Base-by-base conservation (phyloP, 352 stramenopile species). In the Pythium vanterpoolii region DNA sequence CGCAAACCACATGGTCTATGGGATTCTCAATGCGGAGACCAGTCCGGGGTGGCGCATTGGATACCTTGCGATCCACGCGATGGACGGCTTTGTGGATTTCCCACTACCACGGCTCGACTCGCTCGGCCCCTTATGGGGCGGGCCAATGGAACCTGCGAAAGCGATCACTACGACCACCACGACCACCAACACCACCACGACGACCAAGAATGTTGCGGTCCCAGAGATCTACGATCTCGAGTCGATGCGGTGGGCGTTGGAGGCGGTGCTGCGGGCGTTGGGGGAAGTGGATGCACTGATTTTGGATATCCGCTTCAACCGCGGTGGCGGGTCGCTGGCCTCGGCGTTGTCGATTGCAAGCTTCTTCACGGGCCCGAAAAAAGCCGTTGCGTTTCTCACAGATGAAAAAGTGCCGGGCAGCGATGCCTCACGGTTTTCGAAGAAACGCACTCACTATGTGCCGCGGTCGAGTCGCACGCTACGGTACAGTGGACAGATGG, bases 191-290 rank as follows among this genome's bases (percentile, higher is more conserved):
- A 27, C 34, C 5, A 54, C 34, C 19, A 27, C 43, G 19, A 44
- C 56, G 18, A 40, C 18, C 48, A 66, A 66, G 34, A 55, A 34
- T 10, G 30, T 67, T 46, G 48, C 68, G 0, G 82, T 94, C 19
- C 84, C 84, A 1, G 80, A 92, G 66, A 83, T 90, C 19, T 94
- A 90, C 56, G 84, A 94, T 57, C 55, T 94, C n/a, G 84, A 94
- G 65, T 86, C 82, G 7, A 92, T 94, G 82, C 82, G 82, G 16
- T 94, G 84, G 84, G 87, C 84, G 27, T 62, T 94, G n/a, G 82
- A 94, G 69, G 82, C 84, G 9, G 86, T 94, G 24, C 72, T 93
- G 39, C 63, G 77, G 26, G 74, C 74, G 8, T 62, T 90, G 6
- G 73, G 75, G n/a, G 72, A 80, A 16, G 52, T 91, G 13, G 79